Percentiles rank a stretch among this genome's conserved stretches.
These are phyloP conservation scores for Nakataea oryzae DNA, from an alignment of 2,329 filamentous ascomycete species.

Conservation along the genomic window DNA sequence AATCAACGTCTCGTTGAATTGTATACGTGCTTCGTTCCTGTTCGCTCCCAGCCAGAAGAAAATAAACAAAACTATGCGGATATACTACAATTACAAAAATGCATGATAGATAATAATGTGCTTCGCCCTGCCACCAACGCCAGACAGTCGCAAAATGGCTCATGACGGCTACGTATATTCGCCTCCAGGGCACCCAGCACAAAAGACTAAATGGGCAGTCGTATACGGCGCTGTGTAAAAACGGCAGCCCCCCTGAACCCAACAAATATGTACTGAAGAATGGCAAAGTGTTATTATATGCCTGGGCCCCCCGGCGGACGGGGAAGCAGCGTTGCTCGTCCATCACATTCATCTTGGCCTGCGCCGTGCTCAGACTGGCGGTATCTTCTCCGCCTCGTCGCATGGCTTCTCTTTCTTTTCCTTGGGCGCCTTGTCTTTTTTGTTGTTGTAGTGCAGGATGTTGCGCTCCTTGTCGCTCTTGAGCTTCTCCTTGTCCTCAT, in stretches of 20 bases:
- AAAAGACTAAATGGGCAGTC: background rate
- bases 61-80: background rate
- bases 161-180: background rate
- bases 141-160: no score
- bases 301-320: background rate
- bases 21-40: background rate
- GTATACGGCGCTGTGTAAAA: background rate
- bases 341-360: background rate
- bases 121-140: background rate
- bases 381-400: slow-evolving; percentile 8
- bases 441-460: slow-evolving; percentile 48
- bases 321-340: background rate
- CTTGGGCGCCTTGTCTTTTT: slow-evolving; percentile 39
- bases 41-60: background rate
- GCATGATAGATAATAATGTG: background rate
- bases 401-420: slow-evolving; percentile 15
- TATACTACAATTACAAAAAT: background rate
- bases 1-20: background rate
- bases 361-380: slow-evolving; percentile 6
- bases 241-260: background rate
- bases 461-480: slow-evolving; percentile 42
- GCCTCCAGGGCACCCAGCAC: background rate
- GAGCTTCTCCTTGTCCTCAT: slow-evolving; percentile 40
- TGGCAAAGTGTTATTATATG: background rate
- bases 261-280: background rate